Base-by-base conservation (phyloP, 2,329 filamentous ascomycete genomes). In the Rachicladosporium sp. region DNA sequence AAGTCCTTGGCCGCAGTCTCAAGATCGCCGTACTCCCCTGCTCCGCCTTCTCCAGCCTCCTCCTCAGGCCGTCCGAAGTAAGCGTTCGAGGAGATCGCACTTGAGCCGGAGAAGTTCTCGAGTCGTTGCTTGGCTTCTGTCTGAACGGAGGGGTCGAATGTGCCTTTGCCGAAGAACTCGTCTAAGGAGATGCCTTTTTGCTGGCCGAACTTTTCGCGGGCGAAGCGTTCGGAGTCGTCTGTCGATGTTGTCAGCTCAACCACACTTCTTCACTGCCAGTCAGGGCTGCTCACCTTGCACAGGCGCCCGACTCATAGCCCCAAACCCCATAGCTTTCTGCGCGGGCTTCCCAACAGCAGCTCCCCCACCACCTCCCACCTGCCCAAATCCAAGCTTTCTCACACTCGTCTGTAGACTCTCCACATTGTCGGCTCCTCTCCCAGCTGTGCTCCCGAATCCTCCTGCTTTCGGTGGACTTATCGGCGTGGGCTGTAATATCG, bases 171-270 rank as follows among this genome's bases (percentile, higher is more conserved):
- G 58, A 98, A 98, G 71, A 93, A 98, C 60, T 98, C 91, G 60
- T 98, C 91, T 0, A 88, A 95, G 0, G 87, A 95, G 50, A 98
- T 98, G 51, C 84, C 84, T 70, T 96, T 96, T 61, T 98, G 91
- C 33, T 64, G 65, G 44, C 88, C 89, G 55, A 98, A 98, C 63
- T 94, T 94, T 56, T 75, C 69, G 53, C 84, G 82, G 4, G 88
- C 86, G 57, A 85, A 93, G 55, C 76, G 78, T 54, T 95, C 78
- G 40, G 81, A 79, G 34, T 41, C 38, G 38, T 41, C 38, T 41
- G 29, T 19, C 15, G 15, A 19, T 19, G 15, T 19, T 19, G 15
- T 19, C 15, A 19, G 15, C 15, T 19, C 15, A 19, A 19, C 15
- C 15, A 19, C 15, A 7, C 11, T 31, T 37, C 13, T n/a, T 21